Evolutionary conservation across 1,284 basidiomycete genomes (phyloP).

Genomic region (Leccinum subrobustum): DNA sequence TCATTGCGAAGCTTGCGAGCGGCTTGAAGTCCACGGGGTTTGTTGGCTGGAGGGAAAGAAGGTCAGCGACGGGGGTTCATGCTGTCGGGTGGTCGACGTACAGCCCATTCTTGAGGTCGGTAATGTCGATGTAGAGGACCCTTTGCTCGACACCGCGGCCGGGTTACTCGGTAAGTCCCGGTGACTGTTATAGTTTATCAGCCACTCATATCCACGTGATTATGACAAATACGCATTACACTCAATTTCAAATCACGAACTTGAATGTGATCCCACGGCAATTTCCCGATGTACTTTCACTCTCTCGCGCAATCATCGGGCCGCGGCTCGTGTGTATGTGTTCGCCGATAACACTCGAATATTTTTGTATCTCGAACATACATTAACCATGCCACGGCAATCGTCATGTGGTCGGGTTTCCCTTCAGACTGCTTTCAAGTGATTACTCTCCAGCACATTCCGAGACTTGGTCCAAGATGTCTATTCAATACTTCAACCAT

Average conservation of each 20-base stretch:
- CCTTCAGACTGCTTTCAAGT: constrained; percentile 1
- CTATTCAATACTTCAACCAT: constrained; percentile 38
- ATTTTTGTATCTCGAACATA: constrained; percentile 4
- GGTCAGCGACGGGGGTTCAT: constrained; percentile 11
- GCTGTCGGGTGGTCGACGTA: constrained; percentile 25
- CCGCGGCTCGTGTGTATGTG: constrained; percentile 3
- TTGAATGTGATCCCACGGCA: too few relatives aligned
- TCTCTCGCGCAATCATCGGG: constrained; percentile 9
- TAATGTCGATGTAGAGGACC: constrained; percentile 36
- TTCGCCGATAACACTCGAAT: neutral
- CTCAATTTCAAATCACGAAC: neutral
- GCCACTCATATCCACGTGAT: constrained; percentile 21
- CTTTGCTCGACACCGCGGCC: constrained; percentile 12
- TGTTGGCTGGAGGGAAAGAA: constrained; percentile 65
- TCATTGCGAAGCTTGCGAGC: constrained; percentile 97
- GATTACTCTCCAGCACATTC: neutral
- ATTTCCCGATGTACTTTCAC: neutral
- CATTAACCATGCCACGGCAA: constrained; percentile 10
- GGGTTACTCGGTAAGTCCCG: constrained; percentile 28
- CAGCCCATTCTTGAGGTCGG: constrained; percentile 78
- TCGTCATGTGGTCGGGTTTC: neutral
- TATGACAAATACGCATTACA: neutral
- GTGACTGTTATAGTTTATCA: constrained; percentile 37
- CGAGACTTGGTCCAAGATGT: constrained; percentile 17
- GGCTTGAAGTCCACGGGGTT: constrained; percentile 99